A percentile compares a stretch with the other conserved stretches of the same genome.
These are phyloP conservation scores for Schizonepeta tenuifolia DNA, from an alignment of 257 asterid genomes.

Conservation along the genomic window DNA sequence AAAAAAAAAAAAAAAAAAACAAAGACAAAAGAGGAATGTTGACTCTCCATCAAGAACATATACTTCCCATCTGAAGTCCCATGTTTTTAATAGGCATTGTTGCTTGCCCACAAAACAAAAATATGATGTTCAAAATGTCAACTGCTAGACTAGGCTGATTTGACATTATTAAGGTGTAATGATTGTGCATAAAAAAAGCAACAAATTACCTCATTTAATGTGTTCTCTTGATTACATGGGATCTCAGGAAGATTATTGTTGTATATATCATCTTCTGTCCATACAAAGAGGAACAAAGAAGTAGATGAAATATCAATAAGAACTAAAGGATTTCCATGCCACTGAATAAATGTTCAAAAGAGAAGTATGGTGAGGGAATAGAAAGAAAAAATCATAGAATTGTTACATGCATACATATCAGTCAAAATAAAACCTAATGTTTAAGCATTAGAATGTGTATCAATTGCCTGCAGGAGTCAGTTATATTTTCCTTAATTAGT, in stretches of 20 bases:
- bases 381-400: neutral
- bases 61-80: constrained; percentile 1
- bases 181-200: constrained; percentile 21
- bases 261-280: constrained; percentile 52
- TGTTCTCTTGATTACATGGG: constrained; percentile 34
- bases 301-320: neutral
- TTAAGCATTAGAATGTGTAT: neutral
- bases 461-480: neutral
- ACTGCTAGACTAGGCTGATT: neutral
- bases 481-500: neutral
- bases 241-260: constrained; percentile 33
- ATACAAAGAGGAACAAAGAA: constrained; percentile 10
- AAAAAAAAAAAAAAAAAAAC: too few relatives aligned
- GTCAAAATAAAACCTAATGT: neutral
- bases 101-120: neutral
- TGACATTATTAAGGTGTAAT: constrained; percentile 15
- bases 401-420: constrained; percentile 4
- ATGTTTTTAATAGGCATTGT: neutral
- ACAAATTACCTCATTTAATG: constrained; percentile 40
- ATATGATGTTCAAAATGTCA: constrained; percentile 16
- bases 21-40: neutral
- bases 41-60: neutral
- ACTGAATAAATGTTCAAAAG: constrained; percentile 22
- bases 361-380: neutral
- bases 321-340: neutral